These are phyloP conservation scores for Suhomyces chickasaworum DNA, from an alignment of 1,139 yeast genomes.

Conservation along the genomic window DNA sequence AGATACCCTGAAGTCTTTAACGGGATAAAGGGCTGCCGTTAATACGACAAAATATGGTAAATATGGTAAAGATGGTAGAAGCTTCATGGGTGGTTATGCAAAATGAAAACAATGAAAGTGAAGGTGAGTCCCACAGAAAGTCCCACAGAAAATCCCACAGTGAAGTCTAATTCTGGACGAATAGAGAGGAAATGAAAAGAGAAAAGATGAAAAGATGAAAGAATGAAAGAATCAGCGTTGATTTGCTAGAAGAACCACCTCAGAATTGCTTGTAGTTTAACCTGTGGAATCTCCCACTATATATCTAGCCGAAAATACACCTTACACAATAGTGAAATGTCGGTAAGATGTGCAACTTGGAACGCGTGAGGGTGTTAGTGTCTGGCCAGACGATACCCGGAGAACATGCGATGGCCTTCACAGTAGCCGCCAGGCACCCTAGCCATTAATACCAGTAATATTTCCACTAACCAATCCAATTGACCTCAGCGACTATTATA, in stretches of 20 bases:
- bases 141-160: too few species aligned
- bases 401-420: too few species aligned
- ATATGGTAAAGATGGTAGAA: background rate
- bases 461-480: too few species aligned
- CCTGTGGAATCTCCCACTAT: background rate
- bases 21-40: slow-evolving; percentile 7
- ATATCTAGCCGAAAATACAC: slow-evolving; percentile 5
- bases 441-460: too few species aligned
- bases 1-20: slow-evolving; percentile 8
- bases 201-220: background rate
- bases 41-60: slow-evolving; percentile 1
- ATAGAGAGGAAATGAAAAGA: background rate
- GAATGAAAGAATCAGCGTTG: background rate
- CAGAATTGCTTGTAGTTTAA: background rate
- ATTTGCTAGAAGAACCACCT: background rate
- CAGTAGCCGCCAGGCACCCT: too few species aligned
- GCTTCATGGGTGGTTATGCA: slow-evolving; percentile 1
- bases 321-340: slow-evolving; percentile 1
- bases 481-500: too few species aligned
- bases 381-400: too few species aligned
- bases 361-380: too few species aligned
- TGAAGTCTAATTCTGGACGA: background rate
- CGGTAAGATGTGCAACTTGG: too few species aligned
- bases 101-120: background rate
- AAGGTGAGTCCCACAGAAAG: too few species aligned